Base-by-base conservation (phyloP, 305 asterid genomes). In the Solanum chacoense region DNA sequence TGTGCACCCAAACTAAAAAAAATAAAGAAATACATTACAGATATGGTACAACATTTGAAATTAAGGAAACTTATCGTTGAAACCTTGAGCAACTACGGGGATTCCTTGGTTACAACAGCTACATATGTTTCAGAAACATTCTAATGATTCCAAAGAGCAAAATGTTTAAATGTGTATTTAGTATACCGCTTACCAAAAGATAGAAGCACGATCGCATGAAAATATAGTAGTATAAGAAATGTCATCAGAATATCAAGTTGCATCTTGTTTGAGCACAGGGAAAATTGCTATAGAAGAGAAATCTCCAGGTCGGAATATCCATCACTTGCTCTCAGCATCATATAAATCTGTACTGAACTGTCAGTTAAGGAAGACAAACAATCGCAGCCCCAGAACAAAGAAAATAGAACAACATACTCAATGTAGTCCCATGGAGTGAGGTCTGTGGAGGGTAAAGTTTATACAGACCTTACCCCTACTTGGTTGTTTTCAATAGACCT, bases 241-340 rank as follows among this genome's bases (percentile, higher is more conserved):
- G 73, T 65, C 31, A 65, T 65, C 31, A 65, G 16, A n/a, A 65
- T 65, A n/a, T 65, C 73, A 65, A 65, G 31, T 65, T 65, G 31
- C 73, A n/a, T 65, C 73, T 5, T 24, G 31, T 65, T 65, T 65
- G 28, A 65, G 73, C 73, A 65, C 14, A 65, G 31, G 14, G 31
- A 65, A 65, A 65, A 65, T n/a, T 65, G 73, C 16, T 65, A 6
- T 65, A 29, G 78, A 29, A 31, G 37, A 72, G 71, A 18, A 18
- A 81, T 80, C 69, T 42, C 69, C 36, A 14, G 24, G 36, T 80
- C 20, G 8, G 65, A 24, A 40, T 29, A 29, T 35, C 37, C 85
- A 24, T 92, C 91, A 91, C 91, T 92, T 91, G 92, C 94, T 91
- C 84, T 92, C 93, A 38, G 78, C 42, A 38, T 92, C 93, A 88